Conservation (phyloP, 2,329 filamentous ascomycete genomes). For the Fusarium euwallaceae region DNA sequence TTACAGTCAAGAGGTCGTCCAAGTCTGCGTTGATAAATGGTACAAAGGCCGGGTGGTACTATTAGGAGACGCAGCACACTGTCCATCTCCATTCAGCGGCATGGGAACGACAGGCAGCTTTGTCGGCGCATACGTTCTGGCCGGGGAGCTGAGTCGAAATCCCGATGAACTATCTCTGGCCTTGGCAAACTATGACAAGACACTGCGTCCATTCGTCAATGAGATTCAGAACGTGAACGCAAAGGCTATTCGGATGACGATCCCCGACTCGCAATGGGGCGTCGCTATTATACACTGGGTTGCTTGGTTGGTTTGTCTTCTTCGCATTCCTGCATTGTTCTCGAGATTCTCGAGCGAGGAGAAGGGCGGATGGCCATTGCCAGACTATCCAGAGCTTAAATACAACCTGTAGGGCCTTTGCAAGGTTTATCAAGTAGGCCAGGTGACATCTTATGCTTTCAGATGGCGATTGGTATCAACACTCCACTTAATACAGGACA, state of each 20-base stretch:
- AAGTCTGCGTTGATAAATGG: slow-evolving; percentile 24
- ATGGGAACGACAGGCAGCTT: slow-evolving; percentile 32
- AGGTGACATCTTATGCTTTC: background rate
- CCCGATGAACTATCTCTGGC: slow-evolving; percentile 15
- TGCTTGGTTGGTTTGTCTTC: slow-evolving; percentile 24
- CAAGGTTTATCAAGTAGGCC: background rate
- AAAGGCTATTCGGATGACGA: slow-evolving; percentile 10
- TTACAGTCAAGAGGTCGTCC: slow-evolving; percentile 31
- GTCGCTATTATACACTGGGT: slow-evolving; percentile 29
- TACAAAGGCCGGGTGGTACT: slow-evolving; percentile 20
- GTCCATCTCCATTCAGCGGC: slow-evolving; percentile 30
- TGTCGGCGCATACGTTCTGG: slow-evolving; percentile 29
- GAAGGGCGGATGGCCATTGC: slow-evolving; percentile 28
- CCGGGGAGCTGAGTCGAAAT: slow-evolving; percentile 27
- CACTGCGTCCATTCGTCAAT: slow-evolving; percentile 19
- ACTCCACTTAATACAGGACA: background rate
- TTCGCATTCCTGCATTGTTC: slow-evolving; percentile 19
- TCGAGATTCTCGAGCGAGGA: slow-evolving; percentile 30
- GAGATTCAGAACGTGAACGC: slow-evolving; percentile 25
- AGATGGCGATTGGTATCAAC: background rate
- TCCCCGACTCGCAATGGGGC: slow-evolving; percentile 21
- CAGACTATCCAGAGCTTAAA: slow-evolving; percentile 22
- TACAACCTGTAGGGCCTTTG: background rate
- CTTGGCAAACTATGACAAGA: slow-evolving; percentile 29
- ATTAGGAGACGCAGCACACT: slow-evolving; percentile 26